These are phyloP conservation scores for Kurtzmaniella natalensis DNA, from an alignment of 1,139 yeast species.

Conservation along the genomic window DNA sequence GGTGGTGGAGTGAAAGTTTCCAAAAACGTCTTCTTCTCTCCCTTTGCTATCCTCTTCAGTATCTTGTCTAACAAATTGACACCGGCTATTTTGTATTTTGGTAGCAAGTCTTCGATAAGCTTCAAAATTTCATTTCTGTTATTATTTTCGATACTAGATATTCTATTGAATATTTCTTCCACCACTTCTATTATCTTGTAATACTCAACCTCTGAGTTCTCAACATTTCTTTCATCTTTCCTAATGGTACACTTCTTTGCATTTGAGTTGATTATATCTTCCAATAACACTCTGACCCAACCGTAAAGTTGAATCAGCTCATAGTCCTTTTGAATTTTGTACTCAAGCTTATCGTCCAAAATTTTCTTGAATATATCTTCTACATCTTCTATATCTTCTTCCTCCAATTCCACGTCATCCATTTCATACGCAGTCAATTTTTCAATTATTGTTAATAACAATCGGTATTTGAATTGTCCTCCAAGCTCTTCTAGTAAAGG, in stretches of 20 bases:
- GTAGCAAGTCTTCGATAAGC: not conserved
- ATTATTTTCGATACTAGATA: not conserved
- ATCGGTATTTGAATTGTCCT: slow-evolving; percentile 14
- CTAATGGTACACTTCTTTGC: too few relatives aligned
- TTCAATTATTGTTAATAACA: slow-evolving; percentile 4
- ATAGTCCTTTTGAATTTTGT: slow-evolving; percentile 6
- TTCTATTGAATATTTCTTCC: not conserved
- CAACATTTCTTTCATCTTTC: too few relatives aligned
- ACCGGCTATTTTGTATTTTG: slow-evolving; percentile 1
- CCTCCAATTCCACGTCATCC: not conserved
- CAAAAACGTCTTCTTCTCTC: slow-evolving; percentile 5
- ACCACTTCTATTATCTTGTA: not conserved
- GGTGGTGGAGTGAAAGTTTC: slow-evolving; percentile 11
- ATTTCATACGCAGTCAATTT: not conserved
- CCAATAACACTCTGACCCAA: slow-evolving; percentile 11
- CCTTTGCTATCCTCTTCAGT: not conserved
- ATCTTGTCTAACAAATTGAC: not conserved
- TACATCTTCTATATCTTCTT: slow-evolving; percentile 3
- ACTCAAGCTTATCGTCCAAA: slow-evolving; percentile 5
- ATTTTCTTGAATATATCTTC: slow-evolving; percentile 5
- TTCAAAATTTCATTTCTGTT: not conserved
- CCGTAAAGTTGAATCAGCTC: slow-evolving; percentile 11
- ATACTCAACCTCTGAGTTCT: too few relatives aligned
- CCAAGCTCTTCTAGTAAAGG: slow-evolving; percentile 34
- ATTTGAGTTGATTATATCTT: slow-evolving; percentile 4